phyloP scores from a whole-genome alignment of 2,329 filamentous ascomycete genomes.

The Clonostachys sp. region DNA sequence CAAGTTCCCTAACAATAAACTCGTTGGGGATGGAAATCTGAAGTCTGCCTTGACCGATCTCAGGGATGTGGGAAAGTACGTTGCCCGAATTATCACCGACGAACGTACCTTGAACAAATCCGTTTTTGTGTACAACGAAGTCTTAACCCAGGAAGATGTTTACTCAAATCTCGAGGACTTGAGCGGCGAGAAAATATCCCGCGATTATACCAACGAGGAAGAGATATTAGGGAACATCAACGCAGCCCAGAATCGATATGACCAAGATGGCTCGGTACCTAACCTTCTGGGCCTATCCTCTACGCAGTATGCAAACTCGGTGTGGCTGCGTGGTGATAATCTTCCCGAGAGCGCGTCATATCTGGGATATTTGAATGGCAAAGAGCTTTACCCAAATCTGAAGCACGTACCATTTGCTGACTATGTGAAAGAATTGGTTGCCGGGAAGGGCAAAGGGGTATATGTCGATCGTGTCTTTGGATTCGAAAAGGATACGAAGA shows the following conservation, averaged over 20 bases:
- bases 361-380: not conserved
- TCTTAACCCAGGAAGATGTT: not conserved
- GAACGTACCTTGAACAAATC: not conserved
- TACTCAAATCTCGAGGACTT: not conserved
- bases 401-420: not conserved
- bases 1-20: not conserved
- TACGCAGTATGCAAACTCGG: no score
- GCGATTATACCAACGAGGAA: not conserved
- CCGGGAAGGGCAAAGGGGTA: no score
- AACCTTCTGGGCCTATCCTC: no score
- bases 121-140: not conserved
- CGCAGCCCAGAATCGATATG: no score
- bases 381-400: not conserved
- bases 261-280: no score
- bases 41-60: not conserved
- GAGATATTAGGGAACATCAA: not conserved
- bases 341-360: not conserved
- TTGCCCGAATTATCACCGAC: not conserved
- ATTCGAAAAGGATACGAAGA: no score
- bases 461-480: no score
- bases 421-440: no score
- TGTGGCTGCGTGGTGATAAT: not conserved
- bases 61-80: not conserved
- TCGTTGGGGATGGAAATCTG: not conserved
- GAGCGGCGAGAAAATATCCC: not conserved